Base-by-base conservation (phyloP, 2,329 filamentous ascomycete species). In the Ilyonectria robusta region DNA sequence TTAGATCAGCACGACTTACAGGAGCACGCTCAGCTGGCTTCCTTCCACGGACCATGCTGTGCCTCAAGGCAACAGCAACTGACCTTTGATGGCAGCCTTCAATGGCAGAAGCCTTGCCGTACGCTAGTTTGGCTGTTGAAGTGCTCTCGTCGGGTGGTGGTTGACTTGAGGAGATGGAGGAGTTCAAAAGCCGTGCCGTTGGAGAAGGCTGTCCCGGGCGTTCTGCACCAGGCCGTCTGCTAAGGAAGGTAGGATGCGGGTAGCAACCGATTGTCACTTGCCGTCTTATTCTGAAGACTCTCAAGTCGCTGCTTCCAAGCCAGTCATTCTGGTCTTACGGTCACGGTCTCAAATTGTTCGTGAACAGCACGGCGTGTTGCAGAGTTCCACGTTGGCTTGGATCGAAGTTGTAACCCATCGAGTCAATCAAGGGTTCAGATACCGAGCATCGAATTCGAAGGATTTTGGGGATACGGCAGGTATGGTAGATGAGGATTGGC, bases 31-130 rank as follows among this genome's bases (percentile, higher is more conserved):
- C 66, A 31, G 46, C 56, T 11, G 54, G 53, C 69, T 73, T 74
- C 71, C 61, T 75, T 65, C 65, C 70, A 70, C 62, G 68, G 59
- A 54, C 56, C 69, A 76, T 75, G n/a, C 44, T 68, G 48, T 19
- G 46, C 55, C 40, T 42, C 37, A 21, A 26, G 59, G 51, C 26
- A 68, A 53, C 35, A 62, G 55, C 29, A 63, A 15, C 37, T 29
- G 8, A 13, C 26, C 46, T 42, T 47, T 35, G 8, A 23, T 37
- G 23, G 37, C 17, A 19, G 37, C 31, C 26, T 4, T 47, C 40
- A 6, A 23, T 37, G 23, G 37, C 17, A 29, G 37, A 23, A 40
- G 31, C 53, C 58, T 17, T 56, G 53, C 26, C 35, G 55, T 23
- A 23, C 47, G 40, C 21, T 44, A 26, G 33, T n/a, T 26, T 42